phyloP scores from a whole-genome alignment of 2,329 filamentous ascomycete species.

The Ophiostoma ulmi region DNA sequence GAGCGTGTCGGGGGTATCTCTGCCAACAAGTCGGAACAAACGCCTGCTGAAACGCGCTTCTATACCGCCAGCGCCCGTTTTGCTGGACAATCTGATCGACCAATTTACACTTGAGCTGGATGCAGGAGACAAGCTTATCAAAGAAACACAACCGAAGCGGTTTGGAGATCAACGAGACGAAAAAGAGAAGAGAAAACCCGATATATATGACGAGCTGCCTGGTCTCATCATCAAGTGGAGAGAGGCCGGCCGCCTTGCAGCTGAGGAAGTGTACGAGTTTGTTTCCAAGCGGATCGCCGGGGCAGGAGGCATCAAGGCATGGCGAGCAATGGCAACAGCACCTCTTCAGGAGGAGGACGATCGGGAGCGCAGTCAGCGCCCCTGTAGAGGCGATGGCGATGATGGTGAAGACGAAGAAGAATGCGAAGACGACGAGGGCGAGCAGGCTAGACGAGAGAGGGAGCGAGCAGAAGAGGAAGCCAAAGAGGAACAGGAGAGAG shows the following conservation, averaged over 20 bases:
- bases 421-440: conserved; percentile 6
- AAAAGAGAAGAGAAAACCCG: conserved; percentile 33
- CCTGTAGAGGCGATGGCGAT: background rate
- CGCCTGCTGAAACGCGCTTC: background rate
- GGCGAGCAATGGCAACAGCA: conserved; percentile 30
- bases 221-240: conserved; percentile 57
- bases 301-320: conserved; percentile 32
- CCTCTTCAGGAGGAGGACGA: conserved; percentile 26
- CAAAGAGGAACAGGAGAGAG: background rate
- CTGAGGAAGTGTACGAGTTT: conserved; percentile 60
- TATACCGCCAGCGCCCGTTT: background rate
- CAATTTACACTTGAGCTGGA: conserved; percentile 23
- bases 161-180: background rate
- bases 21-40: background rate
- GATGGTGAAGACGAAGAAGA: conserved; percentile 2
- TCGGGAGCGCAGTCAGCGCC: background rate
- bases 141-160: background rate
- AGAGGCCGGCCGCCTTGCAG: conserved; percentile 53
- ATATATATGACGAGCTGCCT: conserved; percentile 45
- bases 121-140: conserved; percentile 17
- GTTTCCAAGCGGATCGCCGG: conserved; percentile 49
- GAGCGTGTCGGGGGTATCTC: background rate
- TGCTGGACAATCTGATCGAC: conserved; percentile 19
- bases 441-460: background rate
- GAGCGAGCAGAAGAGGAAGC: background rate